Evolutionary conservation across 495 filamentous ascomycete species (phyloP).

Genomic region (Collariella sp.): DNA sequence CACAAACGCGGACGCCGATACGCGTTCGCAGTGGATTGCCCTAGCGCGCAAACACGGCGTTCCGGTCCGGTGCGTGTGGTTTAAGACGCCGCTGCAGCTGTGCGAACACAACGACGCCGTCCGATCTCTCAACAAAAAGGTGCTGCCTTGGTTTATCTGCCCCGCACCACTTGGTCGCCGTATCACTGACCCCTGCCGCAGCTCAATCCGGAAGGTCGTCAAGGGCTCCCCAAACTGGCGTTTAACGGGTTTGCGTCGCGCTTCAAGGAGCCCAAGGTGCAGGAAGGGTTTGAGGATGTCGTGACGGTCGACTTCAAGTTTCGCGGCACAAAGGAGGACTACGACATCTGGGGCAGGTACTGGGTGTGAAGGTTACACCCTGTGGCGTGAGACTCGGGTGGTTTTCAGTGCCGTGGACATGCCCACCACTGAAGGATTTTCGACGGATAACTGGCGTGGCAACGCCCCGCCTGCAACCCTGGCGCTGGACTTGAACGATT

Average conservation of each 20-base stretch:
- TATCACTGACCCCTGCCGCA: constrained; percentile 20
- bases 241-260: constrained; percentile 64
- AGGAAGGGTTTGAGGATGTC: constrained; percentile 82
- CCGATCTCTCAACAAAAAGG: constrained; percentile 55
- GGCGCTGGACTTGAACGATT: no score
- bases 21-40: constrained; percentile 62
- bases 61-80: constrained; percentile 79
- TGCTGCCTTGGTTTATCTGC: constrained; percentile 25
- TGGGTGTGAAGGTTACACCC: constrained; percentile 48
- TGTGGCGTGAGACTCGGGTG: background rate
- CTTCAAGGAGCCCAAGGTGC: constrained; percentile 59
- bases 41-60: constrained; percentile 61
- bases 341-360: constrained; percentile 59
- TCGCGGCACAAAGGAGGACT: constrained; percentile 41
- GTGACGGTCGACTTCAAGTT: constrained; percentile 55
- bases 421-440: no score
- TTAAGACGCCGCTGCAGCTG: constrained; percentile 60
- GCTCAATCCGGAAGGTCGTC: constrained; percentile 76
- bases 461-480: no score
- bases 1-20: constrained; percentile 76
- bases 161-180: background rate
- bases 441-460: no score
- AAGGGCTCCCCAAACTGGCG: constrained; percentile 65
- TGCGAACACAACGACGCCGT: constrained; percentile 89
- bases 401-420: background rate